A percentile compares a stretch with the other conserved stretches of the same genome.
Evolutionary conservation across 495 filamentous ascomycete genomes (phyloP).

Genomic region (Lindgomyces ingoldianus): DNA sequence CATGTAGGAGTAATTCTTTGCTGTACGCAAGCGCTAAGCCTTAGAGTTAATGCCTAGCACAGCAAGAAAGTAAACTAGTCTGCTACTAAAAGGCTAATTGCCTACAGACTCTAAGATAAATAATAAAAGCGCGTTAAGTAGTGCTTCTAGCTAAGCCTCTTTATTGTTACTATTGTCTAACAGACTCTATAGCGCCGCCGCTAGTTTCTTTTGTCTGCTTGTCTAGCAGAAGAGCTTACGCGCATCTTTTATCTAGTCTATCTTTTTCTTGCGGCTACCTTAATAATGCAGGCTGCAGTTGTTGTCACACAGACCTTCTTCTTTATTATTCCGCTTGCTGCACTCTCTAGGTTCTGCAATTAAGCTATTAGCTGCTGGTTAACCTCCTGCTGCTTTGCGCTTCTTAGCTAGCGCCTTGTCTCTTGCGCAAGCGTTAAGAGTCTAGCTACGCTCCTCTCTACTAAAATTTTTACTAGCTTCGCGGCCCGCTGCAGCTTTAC

Average conservation of each 20-base stretch:
- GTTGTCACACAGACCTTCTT: constrained; percentile 7
- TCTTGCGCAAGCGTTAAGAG: constrained; percentile 13
- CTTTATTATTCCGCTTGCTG: constrained; percentile 9
- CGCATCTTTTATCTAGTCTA: constrained; percentile 8
- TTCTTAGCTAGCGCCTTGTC: constrained; percentile 16
- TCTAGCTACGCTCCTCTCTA: constrained; percentile 7
- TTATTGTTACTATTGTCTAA: not conserved
- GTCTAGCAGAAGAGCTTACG: constrained; percentile 5
- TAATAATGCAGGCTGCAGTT: not conserved
- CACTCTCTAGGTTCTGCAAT: constrained; percentile 15
- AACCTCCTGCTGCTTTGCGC: constrained; percentile 5
- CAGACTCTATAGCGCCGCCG: not conserved
- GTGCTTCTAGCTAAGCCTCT: constrained; percentile 1
- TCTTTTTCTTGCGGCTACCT: not conserved
- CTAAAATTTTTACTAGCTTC: constrained; percentile 5
- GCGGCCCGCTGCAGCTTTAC: not conserved
- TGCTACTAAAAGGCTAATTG: too few relatives aligned
- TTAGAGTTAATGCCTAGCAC: not conserved
- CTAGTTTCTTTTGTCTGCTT: not conserved
- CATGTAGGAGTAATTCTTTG: constrained; percentile 3
- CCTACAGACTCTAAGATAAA: not conserved
- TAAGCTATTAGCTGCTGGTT: constrained; percentile 3
- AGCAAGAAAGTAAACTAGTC: not conserved
- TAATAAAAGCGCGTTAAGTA: not conserved
- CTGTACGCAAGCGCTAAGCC: not conserved